Evolutionary conservation across 2,329 filamentous ascomycete genomes (phyloP), one percentile per base, ranked within the genome.

Genomic region (Pyrenophora tritici-repentis): DNA sequence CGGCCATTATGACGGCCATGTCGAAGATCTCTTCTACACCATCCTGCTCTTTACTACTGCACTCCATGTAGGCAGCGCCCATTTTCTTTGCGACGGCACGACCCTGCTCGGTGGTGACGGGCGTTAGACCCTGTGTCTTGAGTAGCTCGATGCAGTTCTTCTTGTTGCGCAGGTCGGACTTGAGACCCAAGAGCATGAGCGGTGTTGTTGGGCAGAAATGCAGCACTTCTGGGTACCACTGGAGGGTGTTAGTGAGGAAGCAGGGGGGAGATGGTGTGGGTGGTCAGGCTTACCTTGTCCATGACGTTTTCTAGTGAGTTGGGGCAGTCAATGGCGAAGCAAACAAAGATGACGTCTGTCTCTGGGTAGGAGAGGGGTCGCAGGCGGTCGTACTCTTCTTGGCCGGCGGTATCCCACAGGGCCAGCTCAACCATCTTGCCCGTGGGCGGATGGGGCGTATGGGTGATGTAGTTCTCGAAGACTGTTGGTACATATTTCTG

Each of bases 401-500:
- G 94, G 33, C 94, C 94, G 66, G 94, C 94, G 22, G 94, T 99
- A 77, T 99, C 94, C 94, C 94, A 99, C 44, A 99, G 83, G 34
- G 94, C 94, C 55, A 99, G 85, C 79, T 99, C 94, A 62, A 99
- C 91, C 50, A 88, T 92, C 82, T 97, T 97, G 70, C 93, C 92
- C 10, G 88, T 90, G 37, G 86, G 85, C 59, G 86, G 85, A 77
- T 99, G 94, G 53, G 87, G 89, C 50, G 93, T 95, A 75, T 96
- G 93, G 47, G 94, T 97, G 78, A 99, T 97, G 84, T 99, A 99
- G 81, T 99, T 99, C 73, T 99, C 94, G 75, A 99, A 99, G 44
- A 99, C 94, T 2, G 94, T 99, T 3, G 94, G 94, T 34, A 99
- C 94, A 69, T 99, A 99, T 97, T 97, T 97, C 94, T 99, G 68